These are phyloP conservation scores for Globisporangium solare DNA, from an alignment of 352 stramenopile species.

Conservation along the genomic window DNA sequence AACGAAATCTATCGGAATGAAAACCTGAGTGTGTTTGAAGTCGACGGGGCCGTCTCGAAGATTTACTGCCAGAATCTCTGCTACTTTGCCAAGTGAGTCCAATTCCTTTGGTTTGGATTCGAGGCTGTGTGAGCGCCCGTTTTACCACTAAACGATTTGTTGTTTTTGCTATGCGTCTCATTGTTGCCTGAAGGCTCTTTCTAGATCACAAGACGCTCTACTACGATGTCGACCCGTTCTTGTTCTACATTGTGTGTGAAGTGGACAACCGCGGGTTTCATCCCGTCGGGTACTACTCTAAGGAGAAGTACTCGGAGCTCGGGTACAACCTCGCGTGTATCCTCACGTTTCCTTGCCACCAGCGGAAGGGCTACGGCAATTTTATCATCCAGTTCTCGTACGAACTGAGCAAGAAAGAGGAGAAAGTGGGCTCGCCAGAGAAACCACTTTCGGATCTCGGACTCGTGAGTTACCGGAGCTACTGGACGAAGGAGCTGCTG, in stretches of 20 bases:
- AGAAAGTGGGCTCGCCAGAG: constrained; percentile 96
- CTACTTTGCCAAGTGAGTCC: constrained; percentile 94
- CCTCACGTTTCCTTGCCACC: constrained; percentile 98
- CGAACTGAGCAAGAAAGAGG: constrained; percentile 98
- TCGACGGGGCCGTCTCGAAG: constrained; percentile 95
- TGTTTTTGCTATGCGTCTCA: neutral
- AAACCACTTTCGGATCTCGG: constrained; percentile 99
- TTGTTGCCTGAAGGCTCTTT: constrained; percentile 80
- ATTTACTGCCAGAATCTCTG: constrained; percentile 99
- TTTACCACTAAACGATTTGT: neutral
- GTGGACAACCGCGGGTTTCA: constrained; percentile 90
- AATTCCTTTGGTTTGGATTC: neutral
- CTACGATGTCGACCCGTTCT: constrained; percentile 99
- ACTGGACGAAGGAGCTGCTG: constrained; percentile 98
- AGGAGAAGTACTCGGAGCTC: constrained; percentile 98
- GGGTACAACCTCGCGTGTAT: constrained; percentile 99
- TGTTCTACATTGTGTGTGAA: constrained; percentile 99
- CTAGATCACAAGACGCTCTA: constrained; percentile 99
- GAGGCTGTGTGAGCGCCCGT: neutral
- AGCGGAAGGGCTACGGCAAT: constrained; percentile 98
- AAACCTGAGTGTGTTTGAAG: constrained; percentile 94
- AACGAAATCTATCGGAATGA: constrained; percentile 94
- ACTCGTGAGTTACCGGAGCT: constrained; percentile 98
- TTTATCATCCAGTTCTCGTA: constrained; percentile 99
- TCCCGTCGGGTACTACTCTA: constrained; percentile 99